phyloP scores from a whole-genome alignment of 225 moss, liverwort and hornwort genomes.

The Asterella californica region DNA sequence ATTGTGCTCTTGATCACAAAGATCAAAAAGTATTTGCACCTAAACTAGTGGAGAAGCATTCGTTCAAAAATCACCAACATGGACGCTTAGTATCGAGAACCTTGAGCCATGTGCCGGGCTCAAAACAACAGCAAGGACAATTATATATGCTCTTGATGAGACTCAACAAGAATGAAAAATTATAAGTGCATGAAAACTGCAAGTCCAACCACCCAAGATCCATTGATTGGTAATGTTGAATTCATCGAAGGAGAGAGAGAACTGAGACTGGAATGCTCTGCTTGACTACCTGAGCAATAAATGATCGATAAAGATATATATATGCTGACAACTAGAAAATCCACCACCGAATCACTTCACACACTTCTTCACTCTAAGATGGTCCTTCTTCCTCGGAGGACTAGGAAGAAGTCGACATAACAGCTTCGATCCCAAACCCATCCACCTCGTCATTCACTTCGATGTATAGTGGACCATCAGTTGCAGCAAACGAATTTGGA shows the following conservation, averaged over 20 bases:
- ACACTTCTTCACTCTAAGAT: too few species aligned
- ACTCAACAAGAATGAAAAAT: not conserved
- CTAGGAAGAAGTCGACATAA: too few species aligned
- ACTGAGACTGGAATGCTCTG: constrained; percentile 4
- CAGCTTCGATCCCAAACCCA: too few species aligned
- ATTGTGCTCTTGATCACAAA: too few species aligned
- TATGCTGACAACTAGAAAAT: not conserved
- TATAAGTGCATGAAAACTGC: not conserved
- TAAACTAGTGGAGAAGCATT: not conserved
- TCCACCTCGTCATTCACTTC: too few species aligned
- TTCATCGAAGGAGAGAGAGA: not conserved
- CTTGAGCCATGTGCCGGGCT: not conserved
- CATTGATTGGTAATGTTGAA: not conserved
- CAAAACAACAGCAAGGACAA: not conserved
- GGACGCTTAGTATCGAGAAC: not conserved
- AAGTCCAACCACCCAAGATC: not conserved
- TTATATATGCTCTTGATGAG: not conserved
- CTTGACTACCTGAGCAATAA: not conserved
- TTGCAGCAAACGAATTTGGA: too few species aligned
- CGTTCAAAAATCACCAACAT: not conserved
- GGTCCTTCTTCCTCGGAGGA: too few species aligned
- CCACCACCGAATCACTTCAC: constrained; percentile 1
- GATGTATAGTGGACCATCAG: too few species aligned
- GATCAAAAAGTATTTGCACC: not conserved
- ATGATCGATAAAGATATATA: not conserved